Evolutionary conservation across 176 grass and related monocot species (phyloP), one percentile per base, ranked within the genome.

Genomic region (Phoenix dactylifera): DNA sequence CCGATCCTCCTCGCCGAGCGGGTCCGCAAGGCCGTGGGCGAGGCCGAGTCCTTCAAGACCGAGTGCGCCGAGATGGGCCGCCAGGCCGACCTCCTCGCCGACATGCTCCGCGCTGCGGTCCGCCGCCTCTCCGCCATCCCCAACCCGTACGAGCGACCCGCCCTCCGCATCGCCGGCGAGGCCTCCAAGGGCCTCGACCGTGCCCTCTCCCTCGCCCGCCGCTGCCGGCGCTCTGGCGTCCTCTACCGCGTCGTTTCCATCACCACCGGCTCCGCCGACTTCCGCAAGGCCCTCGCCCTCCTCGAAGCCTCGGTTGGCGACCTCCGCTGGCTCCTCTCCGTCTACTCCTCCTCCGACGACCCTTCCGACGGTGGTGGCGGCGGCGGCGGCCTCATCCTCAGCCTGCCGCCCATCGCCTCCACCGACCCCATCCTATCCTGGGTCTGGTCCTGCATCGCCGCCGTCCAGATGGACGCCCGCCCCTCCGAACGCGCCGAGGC

Each of bases 381-480:
- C 15, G 4, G 1, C 10, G 57, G 20, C 23, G 24, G 19, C 16
- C 12, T 17, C 10, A 17, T 30, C 24, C 25, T 16, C 58, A 26
- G 54, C 35, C 67, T 70, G 17, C 67, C 54, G 5, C 54, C 67
- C 6, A 58, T 70, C 29, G 67, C 67, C 22, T 24, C 25, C 67
- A 56, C 67, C 19, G 67, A 70, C 9, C 54, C 67, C 32, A 57
- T 70, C 19, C 55, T 70, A 3, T 55, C 54, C 30, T 70, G 54
- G 26, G 53, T 70, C 19, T 70, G 67, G 67, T 57, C 67, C 32
- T 70, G 20, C 67, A 18, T 70, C 54, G 30, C 54, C 2, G 22
- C 54, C 16, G 32, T 35, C 22, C 54, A 70, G 54, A 70, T 70
- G 54, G 26, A 29, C 18, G 0, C 32, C 51, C 29, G 54, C 6